These are phyloP conservation scores for Fistulina hepatica DNA, from an alignment of 1,284 basidiomycete species.

Conservation along the genomic window DNA sequence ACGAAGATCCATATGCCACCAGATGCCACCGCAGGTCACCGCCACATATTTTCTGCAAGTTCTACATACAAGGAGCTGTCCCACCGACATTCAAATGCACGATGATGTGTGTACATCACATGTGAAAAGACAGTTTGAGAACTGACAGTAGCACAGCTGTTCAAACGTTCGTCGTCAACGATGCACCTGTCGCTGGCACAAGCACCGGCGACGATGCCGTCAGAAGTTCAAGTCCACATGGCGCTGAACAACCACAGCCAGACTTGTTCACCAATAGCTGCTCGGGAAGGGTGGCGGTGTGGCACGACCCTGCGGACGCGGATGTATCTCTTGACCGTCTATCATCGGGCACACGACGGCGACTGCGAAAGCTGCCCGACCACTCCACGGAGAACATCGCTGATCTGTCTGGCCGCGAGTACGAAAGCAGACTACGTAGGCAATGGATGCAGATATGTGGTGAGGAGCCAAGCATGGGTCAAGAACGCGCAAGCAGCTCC, in stretches of 20 bases:
- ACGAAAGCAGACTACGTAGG: neutral
- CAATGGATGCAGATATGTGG: neutral
- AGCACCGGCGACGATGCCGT: neutral
- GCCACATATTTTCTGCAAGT: too few relatives aligned
- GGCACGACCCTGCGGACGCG: neutral
- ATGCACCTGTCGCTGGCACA: neutral
- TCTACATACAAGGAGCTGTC: too few relatives aligned
- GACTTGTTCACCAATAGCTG: neutral
- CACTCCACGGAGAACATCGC: neutral
- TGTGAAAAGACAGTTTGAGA: neutral
- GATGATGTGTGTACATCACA: neutral
- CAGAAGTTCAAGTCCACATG: neutral
- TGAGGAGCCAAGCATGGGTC: neutral
- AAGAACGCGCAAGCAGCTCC: neutral
- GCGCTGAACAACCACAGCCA: neutral
- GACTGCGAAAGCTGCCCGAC: neutral
- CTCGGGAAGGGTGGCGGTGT: neutral
- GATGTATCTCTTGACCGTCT: neutral
- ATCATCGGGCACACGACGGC: neutral
- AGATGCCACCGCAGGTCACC: too few relatives aligned
- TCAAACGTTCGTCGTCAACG: neutral
- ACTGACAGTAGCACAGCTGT: neutral
- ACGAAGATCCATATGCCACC: constrained; percentile 25
- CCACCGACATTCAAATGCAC: too few relatives aligned
- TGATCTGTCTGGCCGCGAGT: neutral